phyloP scores from a whole-genome alignment of 805 yeast genomes.

The Cyberlindnera japonica region DNA sequence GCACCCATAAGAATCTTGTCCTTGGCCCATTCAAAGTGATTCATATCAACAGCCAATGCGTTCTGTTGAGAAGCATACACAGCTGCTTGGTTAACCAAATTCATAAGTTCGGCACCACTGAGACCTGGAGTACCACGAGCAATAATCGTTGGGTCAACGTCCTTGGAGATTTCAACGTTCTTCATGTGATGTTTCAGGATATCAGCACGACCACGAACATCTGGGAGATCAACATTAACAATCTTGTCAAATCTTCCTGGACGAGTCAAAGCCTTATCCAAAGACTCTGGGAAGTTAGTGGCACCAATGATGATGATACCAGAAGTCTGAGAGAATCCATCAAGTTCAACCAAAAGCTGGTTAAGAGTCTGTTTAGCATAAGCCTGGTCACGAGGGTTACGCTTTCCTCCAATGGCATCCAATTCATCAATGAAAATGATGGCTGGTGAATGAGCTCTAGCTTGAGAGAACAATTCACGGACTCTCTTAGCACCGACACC shows the following conservation, averaged over 20 bases:
- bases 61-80: conserved; percentile 91
- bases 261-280: conserved; percentile 95
- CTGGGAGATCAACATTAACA: conserved; percentile 94
- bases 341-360: conserved; percentile 92
- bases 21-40: conserved; percentile 97
- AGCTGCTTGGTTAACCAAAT: conserved; percentile 96
- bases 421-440: conserved; percentile 95
- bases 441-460: conserved; percentile 94
- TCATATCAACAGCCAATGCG: conserved; percentile 86
- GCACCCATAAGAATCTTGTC: conserved; percentile 98
- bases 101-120: conserved; percentile 97
- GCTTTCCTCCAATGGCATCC: conserved; percentile 97
- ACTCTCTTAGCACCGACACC: conserved; percentile 99
- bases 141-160: conserved; percentile 82
- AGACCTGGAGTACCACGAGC: conserved; percentile 98
- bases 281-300: conserved; percentile 94
- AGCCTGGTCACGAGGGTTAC: conserved; percentile 97
- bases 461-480: conserved; percentile 89
- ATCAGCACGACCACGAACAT: conserved; percentile 94
- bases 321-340: conserved; percentile 87
- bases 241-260: conserved; percentile 98
- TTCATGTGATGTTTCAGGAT: conserved; percentile 88
- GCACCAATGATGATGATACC: conserved; percentile 98
- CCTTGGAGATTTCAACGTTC: conserved; percentile 79
- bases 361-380: conserved; percentile 96